Base-by-base conservation (phyloP, 2,329 filamentous ascomycete genomes). In the Pestalotiopsis sp. region DNA sequence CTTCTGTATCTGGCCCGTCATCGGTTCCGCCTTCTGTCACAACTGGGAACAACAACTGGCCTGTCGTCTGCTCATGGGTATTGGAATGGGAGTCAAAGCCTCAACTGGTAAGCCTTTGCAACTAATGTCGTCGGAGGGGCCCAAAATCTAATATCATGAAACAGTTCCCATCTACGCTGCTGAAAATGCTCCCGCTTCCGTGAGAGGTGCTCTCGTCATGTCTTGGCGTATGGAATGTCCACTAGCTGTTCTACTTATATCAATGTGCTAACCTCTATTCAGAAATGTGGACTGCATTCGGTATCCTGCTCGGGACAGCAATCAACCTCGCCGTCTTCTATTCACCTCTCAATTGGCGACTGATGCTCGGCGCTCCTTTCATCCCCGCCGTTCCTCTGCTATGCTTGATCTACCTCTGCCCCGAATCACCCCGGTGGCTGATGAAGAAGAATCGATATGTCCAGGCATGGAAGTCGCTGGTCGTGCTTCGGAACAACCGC, bases 201-300 rank as follows among this genome's bases (percentile, higher is more conserved):
- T 94, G 67, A 88, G 92, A 76, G 92, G 92, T 71, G 92, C 91
- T 7, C 83, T 96, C 20, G 92, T 95, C 71, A 95, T 95, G 92
- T 90, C 90, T 71, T 95, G 93, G 92, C 91, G 76, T 75, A 70
- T 73, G 74, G 74, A 55, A 55, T 67, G 23, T 14, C 45, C 57
- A 57, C 20, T 12, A 36, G 57, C 23, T 0, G n/a, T 49, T 69
- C 20, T 17, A 13, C 60, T 38, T 63, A 5, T 31, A 14, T 41
- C 12, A 20, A 71, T 71, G 68, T 65, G 61, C 69, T n/a, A 55
- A 60, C 36, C 36, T 4, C 13, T 17, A 3, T 27, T 2, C 31
- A 71, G 69, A 95, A 80, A 82, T 92, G 78, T 92, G 89, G 88
- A 90, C 86, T 2, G 81, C 81, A 9, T 84, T 90, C 74, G 88